Evolutionary conservation across 2,329 filamentous ascomycete species (phyloP).

Genomic region (Apiospora rasikravindrae): DNA sequence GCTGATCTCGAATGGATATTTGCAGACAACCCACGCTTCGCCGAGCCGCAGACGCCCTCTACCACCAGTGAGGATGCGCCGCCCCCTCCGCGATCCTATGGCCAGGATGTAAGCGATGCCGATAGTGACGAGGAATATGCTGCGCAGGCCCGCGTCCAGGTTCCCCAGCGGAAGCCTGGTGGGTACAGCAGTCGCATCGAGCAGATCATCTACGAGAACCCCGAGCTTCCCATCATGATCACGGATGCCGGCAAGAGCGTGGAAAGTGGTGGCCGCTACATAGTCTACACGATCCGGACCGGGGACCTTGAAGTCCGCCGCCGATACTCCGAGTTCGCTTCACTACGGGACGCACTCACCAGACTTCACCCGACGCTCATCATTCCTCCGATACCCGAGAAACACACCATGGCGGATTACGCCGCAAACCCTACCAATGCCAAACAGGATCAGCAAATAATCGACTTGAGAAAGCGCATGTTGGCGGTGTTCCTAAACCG

Average conservation of each 20-base stretch:
- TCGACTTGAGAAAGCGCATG: constrained; percentile 97
- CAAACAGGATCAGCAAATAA: constrained; percentile 96
- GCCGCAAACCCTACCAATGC: constrained; percentile 97
- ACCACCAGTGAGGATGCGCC: constrained; percentile 72
- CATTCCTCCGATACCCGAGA: constrained; percentile 96
- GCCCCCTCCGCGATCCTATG: constrained; percentile 42
- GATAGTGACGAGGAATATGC: constrained; percentile 57
- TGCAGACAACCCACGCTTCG: constrained; percentile 60
- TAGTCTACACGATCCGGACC: constrained; percentile 96
- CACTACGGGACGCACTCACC: constrained; percentile 84
- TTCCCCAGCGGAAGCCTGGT: constrained; percentile 74
- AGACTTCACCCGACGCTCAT: constrained; percentile 93
- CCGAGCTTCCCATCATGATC: constrained; percentile 87
- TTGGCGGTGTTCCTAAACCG: constrained; percentile 92
- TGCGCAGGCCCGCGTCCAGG: constrained; percentile 46
- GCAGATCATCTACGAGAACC: constrained; percentile 96
- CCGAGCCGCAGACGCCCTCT: constrained; percentile 73
- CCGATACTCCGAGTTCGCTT: constrained; percentile 95
- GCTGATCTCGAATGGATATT: constrained; percentile 51
- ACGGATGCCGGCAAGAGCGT: constrained; percentile 94
- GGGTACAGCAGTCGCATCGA: constrained; percentile 96
- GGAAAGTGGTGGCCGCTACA: constrained; percentile 90
- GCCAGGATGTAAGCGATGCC: constrained; percentile 43
- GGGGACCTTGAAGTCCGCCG: constrained; percentile 94
- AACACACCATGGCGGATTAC: constrained; percentile 98